These are phyloP conservation scores for Berberis vulgaris DNA, from an alignment of 164 flowering plant genomes.

Conservation along the genomic window DNA sequence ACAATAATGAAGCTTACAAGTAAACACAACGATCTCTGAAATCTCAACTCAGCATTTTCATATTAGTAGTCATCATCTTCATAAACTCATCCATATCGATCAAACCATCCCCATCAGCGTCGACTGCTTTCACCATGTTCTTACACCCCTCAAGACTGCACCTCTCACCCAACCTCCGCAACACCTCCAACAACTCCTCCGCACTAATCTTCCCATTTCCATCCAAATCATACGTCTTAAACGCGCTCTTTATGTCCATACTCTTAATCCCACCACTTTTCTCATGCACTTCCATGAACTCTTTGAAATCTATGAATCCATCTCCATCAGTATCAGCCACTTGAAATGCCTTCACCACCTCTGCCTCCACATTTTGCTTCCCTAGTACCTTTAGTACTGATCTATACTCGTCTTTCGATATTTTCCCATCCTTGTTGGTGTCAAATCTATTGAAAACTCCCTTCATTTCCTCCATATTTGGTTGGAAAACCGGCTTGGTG, in stretches of 20 bases:
- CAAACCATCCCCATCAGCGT: conserved; percentile 63
- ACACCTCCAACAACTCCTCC: conserved; percentile 46
- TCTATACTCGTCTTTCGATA: conserved; percentile 55
- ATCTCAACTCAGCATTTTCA: too few species aligned
- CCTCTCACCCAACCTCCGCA: conserved; percentile 54
- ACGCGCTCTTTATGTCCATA: conserved; percentile 55
- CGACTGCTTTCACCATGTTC: conserved; percentile 57
- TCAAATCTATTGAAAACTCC: conserved; percentile 58
- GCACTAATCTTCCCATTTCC: conserved; percentile 70
- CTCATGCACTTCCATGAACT: conserved; percentile 63
- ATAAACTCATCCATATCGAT: conserved; percentile 69
- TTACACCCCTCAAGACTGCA: conserved; percentile 56
- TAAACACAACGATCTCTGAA: too few species aligned
- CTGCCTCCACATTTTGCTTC: conserved; percentile 22
- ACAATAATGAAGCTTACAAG: too few species aligned
- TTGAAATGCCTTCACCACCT: conserved; percentile 45
- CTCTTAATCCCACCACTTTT: conserved; percentile 46
- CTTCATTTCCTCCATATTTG: conserved; percentile 48
- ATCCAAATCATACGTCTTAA: conserved; percentile 53
- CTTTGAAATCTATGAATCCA: conserved; percentile 69
- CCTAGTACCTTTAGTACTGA: conserved; percentile 42
- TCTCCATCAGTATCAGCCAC: conserved; percentile 66
- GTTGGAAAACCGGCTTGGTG: conserved; percentile 23
- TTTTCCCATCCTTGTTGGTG: conserved; percentile 67
- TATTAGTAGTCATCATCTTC: conserved; percentile 57